Percentiles rank a stretch among this genome's conserved stretches.
These are phyloP conservation scores for Talaromyces piceae DNA, from an alignment of 2,329 filamentous ascomycete genomes.

Conservation along the genomic window DNA sequence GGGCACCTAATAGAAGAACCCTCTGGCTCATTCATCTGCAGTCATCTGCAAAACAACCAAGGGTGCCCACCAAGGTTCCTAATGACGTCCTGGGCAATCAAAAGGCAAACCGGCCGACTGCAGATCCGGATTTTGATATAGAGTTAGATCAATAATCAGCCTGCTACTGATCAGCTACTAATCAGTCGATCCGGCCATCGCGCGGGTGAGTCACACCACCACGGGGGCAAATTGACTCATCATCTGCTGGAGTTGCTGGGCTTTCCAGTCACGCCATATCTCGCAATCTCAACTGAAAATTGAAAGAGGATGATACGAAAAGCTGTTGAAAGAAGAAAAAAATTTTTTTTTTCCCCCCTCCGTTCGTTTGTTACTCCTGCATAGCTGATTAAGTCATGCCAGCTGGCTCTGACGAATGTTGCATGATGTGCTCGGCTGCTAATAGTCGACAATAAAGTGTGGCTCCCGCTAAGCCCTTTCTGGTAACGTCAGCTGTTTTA, in stretches of 20 bases:
- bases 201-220: constrained; percentile 1
- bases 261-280: not conserved
- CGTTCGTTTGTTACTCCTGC: not conserved
- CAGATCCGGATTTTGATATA: not conserved
- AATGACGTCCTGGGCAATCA: not conserved
- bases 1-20: too few species aligned
- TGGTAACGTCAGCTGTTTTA: too few species aligned
- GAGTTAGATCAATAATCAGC: too few species aligned
- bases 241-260: not conserved
- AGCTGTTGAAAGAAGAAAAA: too few species aligned
- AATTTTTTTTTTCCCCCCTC: too few species aligned
- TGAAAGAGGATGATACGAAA: not conserved
- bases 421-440: too few species aligned
- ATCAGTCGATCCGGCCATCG: not conserved
- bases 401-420: not conserved
- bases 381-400: not conserved
- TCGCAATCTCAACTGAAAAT: not conserved
- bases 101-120: not conserved
- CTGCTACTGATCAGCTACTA: too few species aligned
- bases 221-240: not conserved
- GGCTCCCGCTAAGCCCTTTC: too few species aligned
- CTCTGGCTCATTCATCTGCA: too few species aligned
- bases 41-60: too few species aligned
- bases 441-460: too few species aligned
- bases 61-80: not conserved